A percentile compares a stretch with the other conserved stretches of the same genome.
These are phyloP conservation scores for Pelargonium cotyledonis DNA, from an alignment of 441 rosid genomes.

Conservation along the genomic window DNA sequence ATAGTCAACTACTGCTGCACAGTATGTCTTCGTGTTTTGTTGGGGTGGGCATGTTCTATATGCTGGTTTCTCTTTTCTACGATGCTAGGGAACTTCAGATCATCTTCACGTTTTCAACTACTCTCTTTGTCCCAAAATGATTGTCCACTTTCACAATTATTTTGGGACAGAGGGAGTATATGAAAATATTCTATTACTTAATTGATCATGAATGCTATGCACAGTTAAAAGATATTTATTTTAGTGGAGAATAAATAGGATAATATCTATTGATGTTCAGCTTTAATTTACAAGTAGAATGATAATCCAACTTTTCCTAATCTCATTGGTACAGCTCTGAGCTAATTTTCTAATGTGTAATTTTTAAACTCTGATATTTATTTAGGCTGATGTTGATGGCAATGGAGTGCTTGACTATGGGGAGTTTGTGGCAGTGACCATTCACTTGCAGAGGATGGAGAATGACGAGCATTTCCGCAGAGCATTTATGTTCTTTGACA, in stretches of 20 bases:
- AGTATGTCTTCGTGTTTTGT: too few relatives aligned
- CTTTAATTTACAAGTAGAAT: neutral
- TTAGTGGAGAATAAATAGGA: neutral
- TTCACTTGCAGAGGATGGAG: constrained; percentile 95
- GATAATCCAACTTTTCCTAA: neutral
- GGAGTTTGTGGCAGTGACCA: constrained; percentile 91
- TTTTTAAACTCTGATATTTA: constrained; percentile 6
- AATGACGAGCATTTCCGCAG: constrained; percentile 85
- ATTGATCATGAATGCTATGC: neutral
- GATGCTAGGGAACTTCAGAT: neutral
- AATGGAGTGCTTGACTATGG: constrained; percentile 86
- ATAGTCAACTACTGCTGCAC: too few relatives aligned
- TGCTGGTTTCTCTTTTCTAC: neutral
- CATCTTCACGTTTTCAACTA: neutral
- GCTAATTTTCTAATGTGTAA: neutral
- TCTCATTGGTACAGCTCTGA: too few relatives aligned
- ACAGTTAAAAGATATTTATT: neutral
- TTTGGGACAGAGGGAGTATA: too few relatives aligned
- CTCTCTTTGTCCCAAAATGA: too few relatives aligned
- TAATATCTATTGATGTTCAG: neutral
- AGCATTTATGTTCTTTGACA: constrained; percentile 90
- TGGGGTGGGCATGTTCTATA: neutral
- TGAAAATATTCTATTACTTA: too few relatives aligned
- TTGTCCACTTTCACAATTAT: too few relatives aligned
- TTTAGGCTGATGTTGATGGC: constrained; percentile 90